Evolutionary conservation across 495 filamentous ascomycete species (phyloP).

Genomic region (Lichenothelia convexa): DNA sequence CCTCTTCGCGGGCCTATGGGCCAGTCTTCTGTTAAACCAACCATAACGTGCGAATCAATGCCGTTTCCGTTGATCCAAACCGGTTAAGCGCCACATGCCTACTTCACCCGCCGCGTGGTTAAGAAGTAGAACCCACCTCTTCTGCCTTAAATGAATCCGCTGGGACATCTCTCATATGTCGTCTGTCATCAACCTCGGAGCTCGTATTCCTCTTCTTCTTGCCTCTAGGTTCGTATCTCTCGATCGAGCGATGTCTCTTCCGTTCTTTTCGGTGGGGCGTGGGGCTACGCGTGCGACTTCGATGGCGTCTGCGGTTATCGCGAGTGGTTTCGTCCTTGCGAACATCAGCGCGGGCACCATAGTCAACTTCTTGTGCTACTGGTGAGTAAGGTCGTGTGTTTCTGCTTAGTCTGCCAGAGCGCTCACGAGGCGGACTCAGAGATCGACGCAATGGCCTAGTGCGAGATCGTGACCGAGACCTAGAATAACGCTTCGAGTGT

Average conservation of each 20-base stretch:
- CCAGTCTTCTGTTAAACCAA: too few species aligned
- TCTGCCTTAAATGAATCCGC: neutral
- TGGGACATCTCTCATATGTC: neutral
- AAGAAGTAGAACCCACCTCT: conserved; percentile 4
- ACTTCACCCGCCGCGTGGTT: neutral
- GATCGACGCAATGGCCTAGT: too few species aligned
- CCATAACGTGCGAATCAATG: too few species aligned
- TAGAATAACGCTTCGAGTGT: conserved; percentile 7
- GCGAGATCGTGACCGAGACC: conserved; percentile 22
- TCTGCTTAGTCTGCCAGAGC: conserved; percentile 10
- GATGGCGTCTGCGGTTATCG: conserved; percentile 23
- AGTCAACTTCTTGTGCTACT: conserved; percentile 24
- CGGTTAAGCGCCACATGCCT: neutral
- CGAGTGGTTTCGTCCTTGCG: conserved; percentile 25
- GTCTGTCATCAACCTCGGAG: conserved; percentile 1
- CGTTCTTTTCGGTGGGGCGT: neutral
- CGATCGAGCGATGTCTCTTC: conserved; percentile 7
- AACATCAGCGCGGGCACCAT: conserved; percentile 30
- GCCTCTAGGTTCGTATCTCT: conserved; percentile 6
- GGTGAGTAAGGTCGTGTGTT: conserved; percentile 28
- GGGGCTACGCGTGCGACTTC: conserved; percentile 24
- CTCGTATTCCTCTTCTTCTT: conserved; percentile 8
- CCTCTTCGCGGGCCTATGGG: too few species aligned
- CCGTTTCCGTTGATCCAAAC: too few species aligned
- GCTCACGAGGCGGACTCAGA: conserved; percentile 14